Base-by-base conservation (phyloP, 192 early-diverging fungal genomes). In the Ambispora gerdemannii region DNA sequence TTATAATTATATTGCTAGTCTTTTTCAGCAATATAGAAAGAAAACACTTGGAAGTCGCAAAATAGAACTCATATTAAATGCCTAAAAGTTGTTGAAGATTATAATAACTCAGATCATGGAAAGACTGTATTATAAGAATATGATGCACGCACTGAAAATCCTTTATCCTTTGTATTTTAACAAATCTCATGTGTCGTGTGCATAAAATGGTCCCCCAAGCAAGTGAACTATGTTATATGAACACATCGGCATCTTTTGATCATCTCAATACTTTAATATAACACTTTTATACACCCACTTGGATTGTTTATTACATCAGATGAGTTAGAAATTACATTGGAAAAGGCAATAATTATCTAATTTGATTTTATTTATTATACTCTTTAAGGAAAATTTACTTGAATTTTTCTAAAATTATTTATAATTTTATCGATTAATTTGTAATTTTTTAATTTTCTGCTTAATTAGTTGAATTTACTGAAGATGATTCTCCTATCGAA, bases 271-370 rank as follows among this genome's bases (percentile, higher is more conserved):
- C 3, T 22, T 63, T 19, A 24, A 63, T 63, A 22, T 35, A 30
- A 4, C 32, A 35, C 31, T 38, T 63, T 13, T 33, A 63, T 63
- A 63, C 60, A 22, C 17, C 32, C 32, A 13, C 60, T 63, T 38
- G 60, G 32, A 0, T 38, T 63, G 36, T 63, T 63, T 63, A 63
- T 63, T 1, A 63, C 32, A 17, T 63, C 60, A 63, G 60, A 63
- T 35, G 60, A 63, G 24, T 6, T 17, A 17, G 31, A 35, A 35
- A 63, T 63, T 19, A 63, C n/a, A 35, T 15, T 35, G 38, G 33
- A 63, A 63, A 59, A n/a, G n/a, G n/a, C n/a, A n/a, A n/a, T n/a
- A n/a, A n/a, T n/a, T n/a, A n/a, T n/a, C n/a, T n/a, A n/a, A n/a
- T n/a, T n/a, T n/a, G n/a, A n/a, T n/a, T n/a, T n/a, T n/a, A n/a